phyloP scores from a whole-genome alignment of 257 asterid genomes.

The Solanum medicagineum region DNA sequence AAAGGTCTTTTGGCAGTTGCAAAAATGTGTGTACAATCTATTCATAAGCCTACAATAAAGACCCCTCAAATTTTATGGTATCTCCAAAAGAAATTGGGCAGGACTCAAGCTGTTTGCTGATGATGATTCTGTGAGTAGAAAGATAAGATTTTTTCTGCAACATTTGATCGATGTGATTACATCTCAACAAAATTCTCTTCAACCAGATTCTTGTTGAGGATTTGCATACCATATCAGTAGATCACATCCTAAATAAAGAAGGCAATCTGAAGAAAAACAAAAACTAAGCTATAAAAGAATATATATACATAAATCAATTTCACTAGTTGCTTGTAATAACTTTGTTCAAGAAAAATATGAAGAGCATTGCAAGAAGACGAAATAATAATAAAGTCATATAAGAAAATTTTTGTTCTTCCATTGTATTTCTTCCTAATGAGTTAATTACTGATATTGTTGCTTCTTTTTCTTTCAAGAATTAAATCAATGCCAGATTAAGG shows the following conservation, averaged over 20 bases:
- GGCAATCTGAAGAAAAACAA: background rate
- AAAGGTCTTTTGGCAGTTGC: slow-evolving; percentile 59
- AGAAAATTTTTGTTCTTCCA: background rate
- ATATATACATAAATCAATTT: background rate
- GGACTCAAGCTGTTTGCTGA: background rate
- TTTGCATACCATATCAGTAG: background rate
- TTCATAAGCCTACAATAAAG: slow-evolving; percentile 27
- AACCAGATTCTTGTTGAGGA: background rate
- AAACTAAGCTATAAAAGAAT: background rate
- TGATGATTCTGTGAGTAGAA: background rate
- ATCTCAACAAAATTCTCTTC: background rate
- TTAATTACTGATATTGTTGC: background rate
- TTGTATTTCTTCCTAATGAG: background rate
- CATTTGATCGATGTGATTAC: background rate
- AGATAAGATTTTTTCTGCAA: background rate
- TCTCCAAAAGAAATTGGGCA: slow-evolving; percentile 57
- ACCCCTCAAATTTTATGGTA: slow-evolving; percentile 62
- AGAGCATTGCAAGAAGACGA: background rate
- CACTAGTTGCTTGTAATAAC: background rate
- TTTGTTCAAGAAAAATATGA: background rate
- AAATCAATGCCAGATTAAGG: background rate
- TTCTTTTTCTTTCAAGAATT: background rate
- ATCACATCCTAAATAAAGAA: background rate
- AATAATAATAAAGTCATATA: background rate
- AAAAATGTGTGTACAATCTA: slow-evolving; percentile 52